Percentiles rank a stretch among this genome's conserved stretches.
phyloP scores from a whole-genome alignment of 176 grass and related monocot species.

The Aechmea fasciata region DNA sequence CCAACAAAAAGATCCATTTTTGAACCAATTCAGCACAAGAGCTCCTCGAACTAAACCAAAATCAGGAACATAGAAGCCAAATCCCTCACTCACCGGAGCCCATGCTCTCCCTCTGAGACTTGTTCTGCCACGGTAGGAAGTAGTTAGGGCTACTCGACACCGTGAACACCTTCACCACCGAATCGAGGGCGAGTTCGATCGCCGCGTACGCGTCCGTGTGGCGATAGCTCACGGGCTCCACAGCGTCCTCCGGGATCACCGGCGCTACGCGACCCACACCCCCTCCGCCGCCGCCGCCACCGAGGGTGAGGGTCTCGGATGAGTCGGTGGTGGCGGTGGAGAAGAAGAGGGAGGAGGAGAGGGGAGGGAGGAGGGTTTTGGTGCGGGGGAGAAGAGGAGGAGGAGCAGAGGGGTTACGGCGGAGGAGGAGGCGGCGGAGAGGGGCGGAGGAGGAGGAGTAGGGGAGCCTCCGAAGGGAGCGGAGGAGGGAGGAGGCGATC shows the following conservation, averaged over 20 bases:
- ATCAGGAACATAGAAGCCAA: neutral
- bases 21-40: neutral
- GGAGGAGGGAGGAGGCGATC: slow-evolving; percentile 31
- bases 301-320: slow-evolving; percentile 1
- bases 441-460: neutral
- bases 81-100: slow-evolving; percentile 53
- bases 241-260: slow-evolving; percentile 13
- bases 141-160: slow-evolving; percentile 96
- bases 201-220: slow-evolving; percentile 74
- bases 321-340: slow-evolving; percentile 25
- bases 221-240: slow-evolving; percentile 14
- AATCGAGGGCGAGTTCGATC: slow-evolving; percentile 84
- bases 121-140: slow-evolving; percentile 97
- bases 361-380: neutral
- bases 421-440: slow-evolving; percentile 7
- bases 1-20: neutral
- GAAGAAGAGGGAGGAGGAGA: slow-evolving; percentile 14
- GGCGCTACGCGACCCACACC: slow-evolving; percentile 7
- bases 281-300: neutral
- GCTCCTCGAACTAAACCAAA: neutral
- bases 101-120: slow-evolving; percentile 93
- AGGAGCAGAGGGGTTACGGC: neutral
- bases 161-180: slow-evolving; percentile 96
- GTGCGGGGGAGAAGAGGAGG: neutral
- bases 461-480: slow-evolving; percentile 35